Base-by-base conservation (phyloP, 371 early-diverging fungal species). In the Mortierella sp. region DNA sequence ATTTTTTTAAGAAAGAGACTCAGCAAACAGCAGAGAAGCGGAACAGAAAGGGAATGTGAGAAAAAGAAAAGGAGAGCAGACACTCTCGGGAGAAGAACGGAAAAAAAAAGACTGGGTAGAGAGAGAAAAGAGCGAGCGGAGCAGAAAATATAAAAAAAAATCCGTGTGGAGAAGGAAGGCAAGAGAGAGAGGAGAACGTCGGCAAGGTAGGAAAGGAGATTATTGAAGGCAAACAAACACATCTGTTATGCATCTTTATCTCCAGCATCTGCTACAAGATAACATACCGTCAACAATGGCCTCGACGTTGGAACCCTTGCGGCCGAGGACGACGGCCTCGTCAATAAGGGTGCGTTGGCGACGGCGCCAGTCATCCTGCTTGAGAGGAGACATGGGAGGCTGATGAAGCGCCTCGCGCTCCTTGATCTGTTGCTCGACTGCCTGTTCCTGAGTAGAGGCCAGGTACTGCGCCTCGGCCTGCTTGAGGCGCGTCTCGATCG, bases 401-500 rank as follows among this genome's bases (percentile, higher is more conserved):
- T 74, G 77, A 26, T 79, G 72, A 10, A 34, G 67, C 50, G 71
- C 69, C 50, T 82, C 72, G 24, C 50, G 78, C 28, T 82, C 72
- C 61, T 75, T 74, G 61, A 77, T 40, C 50, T 79, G 76, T 26
- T 86, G 82, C 70, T 86, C 86, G 19, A 86, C 79, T 9, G 74
- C 80, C 46, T 79, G 86, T 28, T 86, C 86, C 40, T 86, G 86
- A 11, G 61, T 79, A 8, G 82, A 81, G n/a, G 86, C 86, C 50
- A 82, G 50, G 57, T 86, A 86, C 67, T 86, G 86, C 31, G 86
- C 86, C 75, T 90, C 88, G 6, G 91, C 89, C 59, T 90, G 92
- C 74, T 89, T 89, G 50, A 91, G 86, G 64, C 92, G 87, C 31
- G 93, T 91, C 80, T 92, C 92, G 72, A 92, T 93, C 8, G 93